phyloP scores from a whole-genome alignment of 108 stramenopile genomes.

The Asterionellopsis glacialis region DNA sequence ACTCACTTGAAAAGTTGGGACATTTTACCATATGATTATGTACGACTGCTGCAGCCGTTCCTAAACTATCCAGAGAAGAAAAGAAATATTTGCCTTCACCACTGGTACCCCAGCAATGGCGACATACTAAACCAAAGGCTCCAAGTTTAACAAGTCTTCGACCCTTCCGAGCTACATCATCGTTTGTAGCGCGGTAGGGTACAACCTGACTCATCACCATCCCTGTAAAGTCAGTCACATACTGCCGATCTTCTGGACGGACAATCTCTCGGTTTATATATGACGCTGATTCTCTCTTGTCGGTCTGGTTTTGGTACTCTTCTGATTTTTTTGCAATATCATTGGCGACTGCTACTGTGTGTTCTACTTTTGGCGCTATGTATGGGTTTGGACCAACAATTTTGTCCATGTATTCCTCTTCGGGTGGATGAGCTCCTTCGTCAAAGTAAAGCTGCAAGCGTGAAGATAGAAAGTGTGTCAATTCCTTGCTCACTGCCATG shows the following conservation, averaged over 20 bases:
- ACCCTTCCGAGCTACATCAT: conserved; percentile 20
- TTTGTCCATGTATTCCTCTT: conserved; percentile 27
- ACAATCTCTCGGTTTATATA: conserved; percentile 5
- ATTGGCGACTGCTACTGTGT: not conserved
- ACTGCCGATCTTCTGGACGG: conserved; percentile 15
- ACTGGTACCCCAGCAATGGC: conserved; percentile 34
- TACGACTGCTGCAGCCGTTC: conserved; percentile 25
- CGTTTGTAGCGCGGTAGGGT: conserved; percentile 22
- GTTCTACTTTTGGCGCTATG: conserved; percentile 3
- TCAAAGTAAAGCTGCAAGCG: conserved; percentile 17
- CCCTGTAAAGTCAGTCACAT: conserved; percentile 34
- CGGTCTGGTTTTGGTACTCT: not conserved
- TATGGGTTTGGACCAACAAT: conserved; percentile 8
- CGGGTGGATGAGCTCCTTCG: conserved; percentile 11
- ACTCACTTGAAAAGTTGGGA: conserved; percentile 14
- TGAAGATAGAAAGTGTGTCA: conserved; percentile 19
- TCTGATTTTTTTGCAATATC: not conserved
- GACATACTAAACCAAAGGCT: conserved; percentile 34
- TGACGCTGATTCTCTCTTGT: too few relatives aligned
- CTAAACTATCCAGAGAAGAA: conserved; percentile 30
- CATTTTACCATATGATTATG: conserved; percentile 42
- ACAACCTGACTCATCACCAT: conserved; percentile 34
- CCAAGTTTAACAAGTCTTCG: conserved; percentile 24
- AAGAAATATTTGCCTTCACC: conserved; percentile 41
- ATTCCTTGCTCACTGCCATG: conserved; percentile 16